Base-by-base conservation (phyloP, 2,329 filamentous ascomycete species). In the Graphilbum fragrans region DNA sequence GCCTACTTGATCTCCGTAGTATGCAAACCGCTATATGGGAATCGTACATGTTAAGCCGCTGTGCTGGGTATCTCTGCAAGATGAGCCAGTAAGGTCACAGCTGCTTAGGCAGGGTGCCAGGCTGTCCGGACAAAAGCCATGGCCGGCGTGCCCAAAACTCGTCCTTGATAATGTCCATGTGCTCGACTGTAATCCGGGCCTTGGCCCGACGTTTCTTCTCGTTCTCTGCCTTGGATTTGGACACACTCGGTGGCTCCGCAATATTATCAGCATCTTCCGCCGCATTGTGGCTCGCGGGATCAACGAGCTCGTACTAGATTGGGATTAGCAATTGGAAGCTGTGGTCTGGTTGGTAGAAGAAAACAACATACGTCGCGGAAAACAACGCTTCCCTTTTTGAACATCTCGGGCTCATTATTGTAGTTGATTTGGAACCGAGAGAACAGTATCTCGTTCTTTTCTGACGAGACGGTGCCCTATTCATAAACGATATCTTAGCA, bases 391-490 rank as follows among this genome's bases (percentile, higher is more conserved):
- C 92, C 92, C 58, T 96, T 98, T 59, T 82, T 92, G 60, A 77
- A 94, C 16, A 95, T 87, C 48, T 93, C 86, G 0, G 78, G 77
- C 59, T 98, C 92, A 50, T 94, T 92, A 61, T 98, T 98, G 64
- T 98, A 98, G 62, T 98, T 98, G 57, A 96, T 88, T 3, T 80
- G 76, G 59, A 94, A 96, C 21, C 73, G 72, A 2, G 80, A 83
- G 59, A 92, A 98, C 14, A 98, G 65, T 18, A 98, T 93, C 65
- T 98, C 92, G 55, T 98, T 92, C 65, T 98, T 98, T 54, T 96
- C 87, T 3, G 77, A 70, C 3, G 88, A 76, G 2, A 93, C 62
- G 0, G 87, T 93, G 3, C 90, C 88, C 82, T 88, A 37, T 31
- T 10, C n/a, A 8, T 14, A 12, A 27, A 12, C 8, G 7, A 12